These are phyloP conservation scores for Thalassiosira livingstoniorum DNA, from an alignment of 352 stramenopile genomes.

Conservation along the genomic window DNA sequence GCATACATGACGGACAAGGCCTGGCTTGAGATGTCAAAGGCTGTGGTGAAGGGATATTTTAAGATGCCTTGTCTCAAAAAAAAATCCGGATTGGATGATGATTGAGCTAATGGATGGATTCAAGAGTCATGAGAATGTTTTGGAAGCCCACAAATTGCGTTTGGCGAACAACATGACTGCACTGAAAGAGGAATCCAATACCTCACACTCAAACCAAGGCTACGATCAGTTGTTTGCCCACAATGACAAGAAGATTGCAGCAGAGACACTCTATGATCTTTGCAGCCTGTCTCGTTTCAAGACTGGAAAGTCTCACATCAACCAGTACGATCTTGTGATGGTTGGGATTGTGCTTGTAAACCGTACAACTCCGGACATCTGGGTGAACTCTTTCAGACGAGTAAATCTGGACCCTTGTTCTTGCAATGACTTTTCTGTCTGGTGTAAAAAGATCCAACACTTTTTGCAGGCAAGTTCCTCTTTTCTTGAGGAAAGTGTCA, in stretches of 20 bases:
- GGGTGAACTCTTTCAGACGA: not conserved
- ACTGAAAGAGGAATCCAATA: slow-evolving; percentile 38
- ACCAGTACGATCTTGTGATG: slow-evolving; percentile 3
- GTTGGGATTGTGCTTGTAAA: not conserved
- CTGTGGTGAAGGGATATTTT: slow-evolving; percentile 19
- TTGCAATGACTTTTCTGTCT: not conserved
- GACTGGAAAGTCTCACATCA: not conserved
- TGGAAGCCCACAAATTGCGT: slow-evolving; percentile 10
- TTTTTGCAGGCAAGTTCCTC: not conserved
- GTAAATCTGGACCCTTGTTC: not conserved
- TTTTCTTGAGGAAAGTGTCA: slow-evolving; percentile 7
- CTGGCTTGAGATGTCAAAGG: slow-evolving; percentile 25
- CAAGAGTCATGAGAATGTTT: slow-evolving; percentile 30
- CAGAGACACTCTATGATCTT: not conserved
- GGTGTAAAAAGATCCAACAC: not conserved
- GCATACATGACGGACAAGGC: slow-evolving; percentile 49
- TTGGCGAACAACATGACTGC: not conserved
- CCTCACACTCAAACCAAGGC: slow-evolving; percentile 34
- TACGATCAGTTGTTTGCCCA: slow-evolving; percentile 35
- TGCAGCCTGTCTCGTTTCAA: not conserved
- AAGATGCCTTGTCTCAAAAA: slow-evolving; percentile 10
- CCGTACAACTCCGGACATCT: not conserved
- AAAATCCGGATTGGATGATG: slow-evolving; percentile 28
- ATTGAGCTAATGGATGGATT: slow-evolving; percentile 31
- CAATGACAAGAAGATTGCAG: slow-evolving; percentile 18